Evolutionary conservation across 2,329 filamentous ascomycete genomes (phyloP), one percentile per base, ranked within the genome.

Genomic region (Xylaria sp.): DNA sequence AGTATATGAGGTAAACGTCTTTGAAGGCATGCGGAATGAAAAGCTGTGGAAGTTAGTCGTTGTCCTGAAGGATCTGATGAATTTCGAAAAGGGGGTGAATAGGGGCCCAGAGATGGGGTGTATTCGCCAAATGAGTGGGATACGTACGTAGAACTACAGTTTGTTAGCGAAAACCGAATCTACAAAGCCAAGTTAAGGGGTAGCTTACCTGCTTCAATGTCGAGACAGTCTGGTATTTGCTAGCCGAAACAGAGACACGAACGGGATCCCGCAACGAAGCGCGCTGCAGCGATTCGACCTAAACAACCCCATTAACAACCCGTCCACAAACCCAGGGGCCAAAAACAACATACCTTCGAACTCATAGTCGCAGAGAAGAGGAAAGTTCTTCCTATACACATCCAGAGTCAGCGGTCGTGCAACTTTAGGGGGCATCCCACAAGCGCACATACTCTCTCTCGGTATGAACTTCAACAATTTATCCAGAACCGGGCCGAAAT

Each of bases 361-460:
- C 87, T 92, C 83, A 97, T 93, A 10, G 94, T 99, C 1, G 94
- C 93, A 3, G 89, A 94, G 80, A 96, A 97, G 48, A 99, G 87
- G 71, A 88, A 94, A 0, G 94, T 97, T 47, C 87, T 83, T 46
- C 87, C 60, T 62, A 2, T 8, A 18, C 10, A 7, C 35, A 23
- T 30, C 3, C n/a, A 1, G 18, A 23, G 35, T 59, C 23, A 61
- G 53, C n/a, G 13, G 55, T 49, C 4, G 3, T 9, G 37, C 7
- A 10, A 1, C 30, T 4, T 9, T n/a, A 42, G 18, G 13, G 37
- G 19, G 9, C 8, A 23, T 13, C 52, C 4, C 4, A 23, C n/a
- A 44, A 54, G 23, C 16, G 16, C 55, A 55, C 61, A 37, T 54
- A 63, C 60, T 60, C 35, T 64, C 62, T 39, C 62, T 53, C 2